These are phyloP conservation scores for Musa troglodytarum DNA, from an alignment of 176 grass and related monocot genomes.

Conservation along the genomic window DNA sequence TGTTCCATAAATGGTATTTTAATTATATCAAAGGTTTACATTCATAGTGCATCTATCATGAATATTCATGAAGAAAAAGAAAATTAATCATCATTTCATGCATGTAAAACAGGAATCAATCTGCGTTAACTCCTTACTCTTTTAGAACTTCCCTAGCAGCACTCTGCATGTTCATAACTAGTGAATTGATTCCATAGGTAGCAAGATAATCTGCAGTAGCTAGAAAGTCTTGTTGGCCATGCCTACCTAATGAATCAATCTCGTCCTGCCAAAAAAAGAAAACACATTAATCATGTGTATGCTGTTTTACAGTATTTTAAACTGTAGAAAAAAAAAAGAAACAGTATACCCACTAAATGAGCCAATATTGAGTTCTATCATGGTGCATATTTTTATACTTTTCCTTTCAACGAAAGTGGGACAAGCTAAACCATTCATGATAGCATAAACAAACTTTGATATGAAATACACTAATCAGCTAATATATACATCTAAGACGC, in stretches of 20 bases:
- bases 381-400: too few relatives aligned
- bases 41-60: too few relatives aligned
- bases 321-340: background rate
- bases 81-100: conserved; percentile 10
- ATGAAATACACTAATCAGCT: too few relatives aligned
- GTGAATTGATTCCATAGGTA: conserved; percentile 57
- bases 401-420: too few relatives aligned
- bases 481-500: too few relatives aligned
- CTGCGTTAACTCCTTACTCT: conserved; percentile 52
- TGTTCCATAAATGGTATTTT: too few relatives aligned
- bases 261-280: conserved; percentile 44
- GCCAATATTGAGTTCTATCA: too few relatives aligned
- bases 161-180: conserved; percentile 57
- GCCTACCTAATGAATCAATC: conserved; percentile 45
- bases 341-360: too few relatives aligned
- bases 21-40: too few relatives aligned
- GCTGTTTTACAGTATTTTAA: too few relatives aligned
- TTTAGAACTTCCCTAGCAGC: conserved; percentile 71
- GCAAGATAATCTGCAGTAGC: conserved; percentile 77
- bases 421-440: too few relatives aligned
- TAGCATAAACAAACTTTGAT: too few relatives aligned
- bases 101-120: background rate
- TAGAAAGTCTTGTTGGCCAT: conserved; percentile 63
- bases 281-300: background rate
- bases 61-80: background rate